phyloP scores from a whole-genome alignment of 1,284 basidiomycete genomes.

The Vanrija sp. region DNA sequence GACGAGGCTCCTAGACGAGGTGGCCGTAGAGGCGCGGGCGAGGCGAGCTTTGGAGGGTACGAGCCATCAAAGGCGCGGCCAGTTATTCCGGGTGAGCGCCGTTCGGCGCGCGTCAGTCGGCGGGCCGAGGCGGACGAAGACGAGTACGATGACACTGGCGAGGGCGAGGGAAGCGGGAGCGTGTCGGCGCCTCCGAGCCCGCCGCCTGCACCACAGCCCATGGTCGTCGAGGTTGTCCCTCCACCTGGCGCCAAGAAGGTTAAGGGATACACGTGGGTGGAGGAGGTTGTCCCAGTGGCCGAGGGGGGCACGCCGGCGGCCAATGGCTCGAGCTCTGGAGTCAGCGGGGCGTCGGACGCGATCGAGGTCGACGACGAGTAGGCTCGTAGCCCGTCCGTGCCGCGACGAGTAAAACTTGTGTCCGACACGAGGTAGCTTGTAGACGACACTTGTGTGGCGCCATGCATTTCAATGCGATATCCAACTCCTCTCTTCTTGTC shows the following conservation, averaged over 20 bases:
- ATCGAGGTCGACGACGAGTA: conserved; percentile 5
- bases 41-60: neutral
- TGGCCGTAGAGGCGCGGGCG: conserved; percentile 2
- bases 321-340: neutral
- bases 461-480: too few relatives aligned
- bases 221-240: conserved; percentile 6
- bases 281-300: conserved; percentile 1
- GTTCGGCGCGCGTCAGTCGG: conserved; percentile 24
- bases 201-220: neutral
- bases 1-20: conserved; percentile 9
- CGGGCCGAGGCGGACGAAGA: conserved; percentile 6
- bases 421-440: too few relatives aligned
- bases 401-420: neutral
- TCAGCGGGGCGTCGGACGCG: neutral
- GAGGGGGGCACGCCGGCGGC: neutral
- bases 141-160: neutral
- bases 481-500: too few relatives aligned
- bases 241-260: conserved; percentile 8
- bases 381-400: too few relatives aligned
- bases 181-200: neutral
- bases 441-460: too few relatives aligned
- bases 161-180: neutral
- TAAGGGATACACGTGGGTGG: conserved; percentile 22
- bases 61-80: conserved; percentile 16
- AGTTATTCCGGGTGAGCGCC: conserved; percentile 39